Conservation (phyloP, 805 yeast species). For the Wickerhamiella sergipiensis region DNA sequence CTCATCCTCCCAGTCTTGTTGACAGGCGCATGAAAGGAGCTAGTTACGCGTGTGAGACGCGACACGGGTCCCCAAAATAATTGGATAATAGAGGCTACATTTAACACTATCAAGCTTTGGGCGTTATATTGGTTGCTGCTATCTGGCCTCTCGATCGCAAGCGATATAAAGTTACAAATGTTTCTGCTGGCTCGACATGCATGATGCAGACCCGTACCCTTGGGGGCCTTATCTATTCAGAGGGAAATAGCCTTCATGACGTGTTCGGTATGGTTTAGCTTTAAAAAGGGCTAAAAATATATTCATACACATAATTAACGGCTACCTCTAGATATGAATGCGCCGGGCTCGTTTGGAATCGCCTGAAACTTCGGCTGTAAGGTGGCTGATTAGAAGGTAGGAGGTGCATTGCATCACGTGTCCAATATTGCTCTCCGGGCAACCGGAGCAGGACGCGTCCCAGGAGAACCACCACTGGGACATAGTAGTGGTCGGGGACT, state of each 20-base stretch:
- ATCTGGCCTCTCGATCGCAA: background rate
- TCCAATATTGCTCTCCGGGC: background rate
- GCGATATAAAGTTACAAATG: background rate
- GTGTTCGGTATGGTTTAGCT: background rate
- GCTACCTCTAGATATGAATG: too few species aligned
- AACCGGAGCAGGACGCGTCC: background rate
- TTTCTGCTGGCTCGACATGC: background rate
- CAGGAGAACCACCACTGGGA: background rate
- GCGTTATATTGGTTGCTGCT: background rate
- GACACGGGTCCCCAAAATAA: too few species aligned
- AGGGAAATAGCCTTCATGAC: background rate
- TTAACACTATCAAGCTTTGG: too few species aligned
- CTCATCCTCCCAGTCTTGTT: too few species aligned
- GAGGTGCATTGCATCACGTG: background rate
- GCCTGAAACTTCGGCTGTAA: background rate
- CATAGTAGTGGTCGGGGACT: background rate
- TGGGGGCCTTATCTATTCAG: background rate
- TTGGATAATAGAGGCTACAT: too few species aligned
- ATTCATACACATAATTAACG: too few species aligned
- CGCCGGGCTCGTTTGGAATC: background rate
- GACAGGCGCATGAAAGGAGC: too few species aligned
- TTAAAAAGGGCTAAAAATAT: too few species aligned
- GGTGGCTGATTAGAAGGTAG: background rate
- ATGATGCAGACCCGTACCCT: background rate
- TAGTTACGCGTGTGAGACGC: too few species aligned